Base-by-base conservation (phyloP, 768 basidiomycete genomes). In the Mycena epipterygia region DNA sequence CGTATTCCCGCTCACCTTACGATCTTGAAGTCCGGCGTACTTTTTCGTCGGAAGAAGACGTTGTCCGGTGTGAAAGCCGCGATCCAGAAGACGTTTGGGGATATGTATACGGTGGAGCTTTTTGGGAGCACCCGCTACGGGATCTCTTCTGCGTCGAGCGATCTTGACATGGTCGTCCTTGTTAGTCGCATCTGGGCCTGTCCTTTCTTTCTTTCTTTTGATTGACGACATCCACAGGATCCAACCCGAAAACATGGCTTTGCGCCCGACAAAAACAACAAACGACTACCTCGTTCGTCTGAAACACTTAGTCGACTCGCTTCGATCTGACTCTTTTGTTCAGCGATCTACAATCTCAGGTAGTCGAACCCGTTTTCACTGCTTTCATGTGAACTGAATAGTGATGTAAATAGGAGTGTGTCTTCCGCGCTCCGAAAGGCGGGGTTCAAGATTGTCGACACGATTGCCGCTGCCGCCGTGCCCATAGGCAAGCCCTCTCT, bases 401-500 rank as follows among this genome's bases (percentile, higher is more conserved):
- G 13, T 30, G 23, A 37, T 21, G 19, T 30, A n/a, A 5, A 29
- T 66, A 84, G 86, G 23, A 63, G 70, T 42, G 71, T 88, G 27
- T 81, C 78, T 3, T 35, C 52, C 5, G 72, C 66, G 7, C 74
- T 88, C 16, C 65, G 48, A 21, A 52, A 64, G 17, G 78, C 74
- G 25, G 82, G 83, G 11, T 90, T 87, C 74, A 66, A 56, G 14
- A 58, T 75, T 5, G 70, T 81, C 3, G 56, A 74, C 8, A 48
- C 71, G 21, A 79, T 88, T 44, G 76, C 83, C 0, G 32, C 48
- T 0, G 84, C 87, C 0, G 44, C 75, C 21, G 86, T 87, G 17
- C 87, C 87, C 12, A 88, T 88, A 35, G 81, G 86, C 84, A 56
- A 5, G 76, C 48, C 8, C 32, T 21, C n/a, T 69, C 68, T 44